Evolutionary conservation across 2,329 filamentous ascomycete genomes (phyloP).

Genomic region (Aspergillus carbonarius): DNA sequence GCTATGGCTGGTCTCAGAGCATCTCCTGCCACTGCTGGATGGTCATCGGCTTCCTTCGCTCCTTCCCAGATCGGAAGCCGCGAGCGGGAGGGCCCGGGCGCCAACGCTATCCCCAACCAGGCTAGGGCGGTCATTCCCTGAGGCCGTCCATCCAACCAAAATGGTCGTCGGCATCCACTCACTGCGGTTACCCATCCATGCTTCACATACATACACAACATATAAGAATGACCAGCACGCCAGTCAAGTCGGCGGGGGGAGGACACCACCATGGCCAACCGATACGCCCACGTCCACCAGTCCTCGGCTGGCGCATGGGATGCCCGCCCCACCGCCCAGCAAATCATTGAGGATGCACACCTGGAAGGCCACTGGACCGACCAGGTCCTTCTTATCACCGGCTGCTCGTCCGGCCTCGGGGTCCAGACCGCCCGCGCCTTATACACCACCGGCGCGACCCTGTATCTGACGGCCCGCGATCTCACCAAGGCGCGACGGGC

Average conservation of each 20-base stretch:
- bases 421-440: constrained; percentile 49
- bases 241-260: too few relatives aligned
- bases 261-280: neutral
- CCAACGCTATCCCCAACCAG: neutral
- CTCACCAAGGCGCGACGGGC: constrained; percentile 33
- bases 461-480: constrained; percentile 40
- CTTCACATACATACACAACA: too few relatives aligned
- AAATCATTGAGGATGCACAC: constrained; percentile 29
- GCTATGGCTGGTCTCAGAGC: too few relatives aligned
- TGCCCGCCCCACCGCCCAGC: constrained; percentile 34
- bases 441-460: constrained; percentile 32
- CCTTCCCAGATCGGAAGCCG: neutral
- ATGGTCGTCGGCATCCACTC: too few relatives aligned
- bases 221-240: too few relatives aligned
- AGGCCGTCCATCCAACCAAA: too few relatives aligned
- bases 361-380: constrained; percentile 18
- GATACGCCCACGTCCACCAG: neutral
- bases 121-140: neutral
- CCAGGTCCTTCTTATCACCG: constrained; percentile 18
- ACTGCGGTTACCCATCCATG: too few relatives aligned
- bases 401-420: constrained; percentile 41
- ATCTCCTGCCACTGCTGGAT: too few relatives aligned
- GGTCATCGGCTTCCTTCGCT: too few relatives aligned
- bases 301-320: constrained; percentile 20
- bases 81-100: neutral